These are phyloP conservation scores for Boletales sp. DNA, from an alignment of 768 basidiomycete genomes.

Conservation along the genomic window DNA sequence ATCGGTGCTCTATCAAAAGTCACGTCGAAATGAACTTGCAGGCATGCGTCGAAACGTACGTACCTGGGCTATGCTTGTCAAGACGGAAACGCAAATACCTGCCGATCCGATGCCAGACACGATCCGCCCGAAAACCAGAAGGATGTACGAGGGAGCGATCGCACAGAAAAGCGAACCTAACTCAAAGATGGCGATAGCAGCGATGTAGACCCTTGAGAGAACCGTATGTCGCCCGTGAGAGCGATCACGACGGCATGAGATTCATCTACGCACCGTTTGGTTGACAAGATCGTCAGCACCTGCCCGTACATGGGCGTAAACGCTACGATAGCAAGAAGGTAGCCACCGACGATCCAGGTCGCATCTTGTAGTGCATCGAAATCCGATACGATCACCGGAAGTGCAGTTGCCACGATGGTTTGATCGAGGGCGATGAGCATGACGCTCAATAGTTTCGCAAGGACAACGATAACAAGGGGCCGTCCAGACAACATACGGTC, in stretches of 20 bases:
- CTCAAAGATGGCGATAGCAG: slow-evolving; percentile 7
- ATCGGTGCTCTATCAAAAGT: slow-evolving; percentile 1
- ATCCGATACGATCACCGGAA: slow-evolving; percentile 33
- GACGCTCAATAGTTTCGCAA: slow-evolving; percentile 8
- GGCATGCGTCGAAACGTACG: neutral
- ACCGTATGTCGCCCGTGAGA: neutral
- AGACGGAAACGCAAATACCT: slow-evolving; percentile 39
- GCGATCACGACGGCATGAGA: slow-evolving; percentile 32
- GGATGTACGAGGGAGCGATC: slow-evolving; percentile 54
- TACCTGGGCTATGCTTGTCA: slow-evolving; percentile 12
- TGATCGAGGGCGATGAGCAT: slow-evolving; percentile 11
- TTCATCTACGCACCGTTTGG: slow-evolving; percentile 27
- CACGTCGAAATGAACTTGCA: neutral
- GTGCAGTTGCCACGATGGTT: slow-evolving; percentile 61
- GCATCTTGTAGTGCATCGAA: slow-evolving; percentile 12
- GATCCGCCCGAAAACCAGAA: slow-evolving; percentile 64
- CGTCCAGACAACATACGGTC: slow-evolving; percentile 5
- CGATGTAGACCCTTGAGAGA: slow-evolving; percentile 38
- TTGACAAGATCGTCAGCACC: slow-evolving; percentile 5
- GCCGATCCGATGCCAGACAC: slow-evolving; percentile 68
- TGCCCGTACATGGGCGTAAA: slow-evolving; percentile 12
- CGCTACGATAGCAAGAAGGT: slow-evolving; percentile 50
- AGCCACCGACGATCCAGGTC: slow-evolving; percentile 66
- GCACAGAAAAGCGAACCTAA: slow-evolving; percentile 61
- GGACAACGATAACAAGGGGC: neutral